Conservation (phyloP, 2,329 filamentous ascomycete species). For the Aureobasidium sp. region DNA sequence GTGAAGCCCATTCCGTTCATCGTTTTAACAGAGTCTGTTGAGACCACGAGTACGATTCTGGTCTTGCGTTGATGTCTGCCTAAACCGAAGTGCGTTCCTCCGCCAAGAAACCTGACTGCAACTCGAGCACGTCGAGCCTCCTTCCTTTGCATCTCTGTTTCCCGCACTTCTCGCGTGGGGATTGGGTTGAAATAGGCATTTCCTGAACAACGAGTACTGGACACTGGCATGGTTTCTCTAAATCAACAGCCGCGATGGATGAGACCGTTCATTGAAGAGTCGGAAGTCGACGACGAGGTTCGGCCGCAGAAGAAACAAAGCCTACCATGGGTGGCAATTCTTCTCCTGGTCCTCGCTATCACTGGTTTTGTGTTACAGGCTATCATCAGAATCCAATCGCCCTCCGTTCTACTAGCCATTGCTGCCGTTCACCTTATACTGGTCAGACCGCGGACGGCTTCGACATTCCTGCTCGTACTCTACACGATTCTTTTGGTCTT, state of each 20-base stretch:
- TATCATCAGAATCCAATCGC: conserved; percentile 14
- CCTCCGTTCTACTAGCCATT: conserved; percentile 16
- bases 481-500: conserved; percentile 19
- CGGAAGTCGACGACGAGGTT: conserved; percentile 13
- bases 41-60: too few species aligned
- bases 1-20: too few species aligned
- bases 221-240: neutral
- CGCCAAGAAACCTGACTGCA: neutral
- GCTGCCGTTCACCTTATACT: conserved; percentile 19
- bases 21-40: neutral
- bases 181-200: neutral
- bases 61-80: conserved; percentile 1
- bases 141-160: neutral
- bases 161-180: neutral
- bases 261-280: conserved; percentile 42
- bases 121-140: neutral
- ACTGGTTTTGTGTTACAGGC: conserved; percentile 10
- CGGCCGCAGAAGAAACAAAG: conserved; percentile 27
- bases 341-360: conserved; percentile 23
- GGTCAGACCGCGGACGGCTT: conserved; percentile 21
- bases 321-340: conserved; percentile 22
- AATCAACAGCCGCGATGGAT: conserved; percentile 33
- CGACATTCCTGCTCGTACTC: conserved; percentile 20
- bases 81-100: neutral
- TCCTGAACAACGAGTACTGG: neutral